Evolutionary conservation across 345 rosid genomes (phyloP).

Genomic region (Triadica sebifera): DNA sequence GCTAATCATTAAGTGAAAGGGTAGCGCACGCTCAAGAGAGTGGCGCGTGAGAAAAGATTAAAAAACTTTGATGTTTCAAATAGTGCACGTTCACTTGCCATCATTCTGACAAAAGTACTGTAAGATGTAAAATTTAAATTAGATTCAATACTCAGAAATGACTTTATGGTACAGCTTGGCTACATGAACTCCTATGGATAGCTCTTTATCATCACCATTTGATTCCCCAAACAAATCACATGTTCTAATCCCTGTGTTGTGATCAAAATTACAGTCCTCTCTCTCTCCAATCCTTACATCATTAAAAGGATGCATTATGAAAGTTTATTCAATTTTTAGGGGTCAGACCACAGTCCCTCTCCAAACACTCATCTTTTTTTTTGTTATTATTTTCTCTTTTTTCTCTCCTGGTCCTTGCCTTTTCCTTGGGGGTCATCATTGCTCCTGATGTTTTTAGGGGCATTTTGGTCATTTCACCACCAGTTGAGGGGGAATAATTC

Average conservation of each 20-base stretch:
- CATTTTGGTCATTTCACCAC: neutral
- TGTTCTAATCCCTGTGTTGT: neutral
- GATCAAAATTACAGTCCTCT: neutral
- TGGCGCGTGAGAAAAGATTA: slow-evolving; percentile 6
- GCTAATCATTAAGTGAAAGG: too few species aligned
- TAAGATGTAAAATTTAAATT: slow-evolving; percentile 25
- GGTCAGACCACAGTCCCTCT: neutral
- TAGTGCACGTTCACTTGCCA: slow-evolving; percentile 42
- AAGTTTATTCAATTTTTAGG: slow-evolving; percentile 18
- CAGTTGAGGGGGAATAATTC: neutral
- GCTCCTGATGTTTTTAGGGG: neutral
- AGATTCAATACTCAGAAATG: slow-evolving; percentile 16
- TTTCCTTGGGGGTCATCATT: neutral
- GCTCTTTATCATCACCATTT: neutral
- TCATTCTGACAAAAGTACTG: slow-evolving; percentile 46
- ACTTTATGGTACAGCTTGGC: neutral
- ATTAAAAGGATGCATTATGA: slow-evolving; percentile 8
- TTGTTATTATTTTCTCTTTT: neutral
- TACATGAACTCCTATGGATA: slow-evolving; percentile 3
- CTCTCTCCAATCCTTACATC: neutral
- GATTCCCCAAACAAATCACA: neutral
- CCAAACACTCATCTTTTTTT: neutral
- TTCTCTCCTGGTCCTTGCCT: neutral
- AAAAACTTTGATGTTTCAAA: neutral
- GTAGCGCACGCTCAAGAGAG: too few species aligned